Conservation (phyloP, 192 early-diverging fungal genomes). For the Coemansia umbellata region DNA sequence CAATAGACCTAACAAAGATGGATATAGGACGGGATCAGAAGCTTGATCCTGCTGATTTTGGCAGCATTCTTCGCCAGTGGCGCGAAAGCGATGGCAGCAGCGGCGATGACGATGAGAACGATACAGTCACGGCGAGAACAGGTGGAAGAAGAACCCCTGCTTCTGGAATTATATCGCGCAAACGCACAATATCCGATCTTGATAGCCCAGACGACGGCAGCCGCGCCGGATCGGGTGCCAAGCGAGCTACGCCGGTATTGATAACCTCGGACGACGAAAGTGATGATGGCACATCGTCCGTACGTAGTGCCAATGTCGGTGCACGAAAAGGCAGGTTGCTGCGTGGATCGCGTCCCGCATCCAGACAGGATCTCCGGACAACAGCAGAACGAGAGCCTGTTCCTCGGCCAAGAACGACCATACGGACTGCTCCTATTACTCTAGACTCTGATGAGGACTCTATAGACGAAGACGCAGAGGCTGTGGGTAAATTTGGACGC, state of each 20-base stretch:
- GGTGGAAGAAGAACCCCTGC: too few relatives aligned
- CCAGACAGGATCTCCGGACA: not conserved
- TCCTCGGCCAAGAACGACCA: constrained; percentile 9
- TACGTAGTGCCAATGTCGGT: not conserved
- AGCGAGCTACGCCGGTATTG: constrained; percentile 14
- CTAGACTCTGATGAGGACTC: constrained; percentile 25
- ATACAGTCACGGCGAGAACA: too few relatives aligned
- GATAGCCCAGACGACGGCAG: constrained; percentile 5
- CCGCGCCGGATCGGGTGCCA: too few relatives aligned
- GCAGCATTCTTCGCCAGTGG: constrained; percentile 12
- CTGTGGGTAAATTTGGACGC: constrained; percentile 6
- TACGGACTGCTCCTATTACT: not conserved
- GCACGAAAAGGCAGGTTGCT: constrained; percentile 15
- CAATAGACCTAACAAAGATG: constrained; percentile 12
- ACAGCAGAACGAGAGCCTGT: not conserved
- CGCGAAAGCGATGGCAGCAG: not conserved
- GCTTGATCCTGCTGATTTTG: constrained; percentile 5
- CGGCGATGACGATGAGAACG: not conserved
- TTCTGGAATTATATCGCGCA: constrained; percentile 10
- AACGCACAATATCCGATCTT: constrained; percentile 14
- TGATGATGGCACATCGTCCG: constrained; percentile 1
- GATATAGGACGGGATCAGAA: not conserved
- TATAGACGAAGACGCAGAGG: constrained; percentile 10
- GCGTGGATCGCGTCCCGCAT: constrained; percentile 25
- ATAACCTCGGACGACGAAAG: constrained; percentile 13